Evolutionary conservation across 2,329 filamentous ascomycete genomes (phyloP).

Genomic region (Trichophyton mentagrophytes): DNA sequence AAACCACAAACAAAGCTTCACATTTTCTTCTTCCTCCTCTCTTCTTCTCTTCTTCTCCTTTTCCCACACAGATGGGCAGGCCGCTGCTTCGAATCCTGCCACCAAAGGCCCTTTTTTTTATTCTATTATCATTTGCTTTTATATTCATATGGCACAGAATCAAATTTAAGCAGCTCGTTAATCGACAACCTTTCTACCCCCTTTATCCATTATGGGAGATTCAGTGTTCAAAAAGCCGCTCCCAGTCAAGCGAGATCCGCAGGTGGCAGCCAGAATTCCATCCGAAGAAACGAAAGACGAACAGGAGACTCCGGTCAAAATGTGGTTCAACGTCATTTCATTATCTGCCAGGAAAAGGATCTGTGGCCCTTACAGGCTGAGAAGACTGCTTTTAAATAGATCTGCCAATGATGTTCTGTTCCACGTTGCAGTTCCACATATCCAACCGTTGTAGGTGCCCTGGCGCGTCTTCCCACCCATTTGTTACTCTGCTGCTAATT

Average conservation of each 20-base stretch:
- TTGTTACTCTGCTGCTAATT: not conserved
- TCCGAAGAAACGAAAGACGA: not conserved
- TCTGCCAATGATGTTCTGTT: not conserved
- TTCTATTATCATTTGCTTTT: not conserved
- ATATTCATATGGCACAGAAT: not conserved
- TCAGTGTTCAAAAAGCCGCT: not conserved
- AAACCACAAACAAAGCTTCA: not conserved
- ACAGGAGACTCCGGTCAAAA: not conserved
- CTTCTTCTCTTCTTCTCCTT: not conserved
- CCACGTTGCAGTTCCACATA: not conserved
- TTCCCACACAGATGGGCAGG: too few species aligned
- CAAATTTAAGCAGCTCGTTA: not conserved
- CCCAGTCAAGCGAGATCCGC: not conserved
- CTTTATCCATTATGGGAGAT: not conserved
- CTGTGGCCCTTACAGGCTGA: not conserved
- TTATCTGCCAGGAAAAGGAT: not conserved
- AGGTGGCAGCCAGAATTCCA: not conserved
- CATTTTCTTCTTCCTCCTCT: not conserved
- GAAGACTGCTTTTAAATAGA: not conserved
- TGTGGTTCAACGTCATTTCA: not conserved
- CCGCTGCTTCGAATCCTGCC: not conserved
- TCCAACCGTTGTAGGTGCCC: not conserved
- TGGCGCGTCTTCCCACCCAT: not conserved
- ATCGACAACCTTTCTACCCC: not conserved
- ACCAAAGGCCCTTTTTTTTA: too few species aligned